These are phyloP conservation scores for Pyrrhoderma noxium DNA, from an alignment of 1,284 basidiomycete species.

Conservation along the genomic window DNA sequence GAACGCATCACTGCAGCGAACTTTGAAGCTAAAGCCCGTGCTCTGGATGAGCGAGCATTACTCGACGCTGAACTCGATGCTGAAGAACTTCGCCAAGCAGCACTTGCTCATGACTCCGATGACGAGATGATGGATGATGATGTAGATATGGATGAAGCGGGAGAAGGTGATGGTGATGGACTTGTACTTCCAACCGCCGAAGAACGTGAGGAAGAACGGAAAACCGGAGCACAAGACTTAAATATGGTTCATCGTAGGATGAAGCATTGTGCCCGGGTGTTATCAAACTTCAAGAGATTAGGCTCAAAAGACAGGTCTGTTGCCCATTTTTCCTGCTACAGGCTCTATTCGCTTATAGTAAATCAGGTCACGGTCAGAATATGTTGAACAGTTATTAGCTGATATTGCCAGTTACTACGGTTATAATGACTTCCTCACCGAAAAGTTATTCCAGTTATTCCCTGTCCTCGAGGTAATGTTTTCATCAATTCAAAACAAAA, in stretches of 20 bases:
- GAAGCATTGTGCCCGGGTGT: slow-evolving; percentile 78
- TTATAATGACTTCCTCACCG: slow-evolving; percentile 93
- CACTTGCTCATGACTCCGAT: slow-evolving; percentile 26
- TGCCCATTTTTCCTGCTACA: slow-evolving; percentile 2
- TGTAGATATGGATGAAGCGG: slow-evolving; percentile 50
- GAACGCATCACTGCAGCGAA: slow-evolving; percentile 63
- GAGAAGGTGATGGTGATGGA: slow-evolving; percentile 48
- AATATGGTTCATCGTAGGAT: slow-evolving; percentile 84
- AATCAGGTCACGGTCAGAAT: slow-evolving; percentile 77
- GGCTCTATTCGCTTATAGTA: slow-evolving; percentile 3
- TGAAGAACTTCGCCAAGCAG: slow-evolving; percentile 59
- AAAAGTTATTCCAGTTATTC: slow-evolving; percentile 94
- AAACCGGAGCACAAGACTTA: slow-evolving; percentile 67
- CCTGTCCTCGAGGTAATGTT: slow-evolving; percentile 75
- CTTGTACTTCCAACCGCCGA: slow-evolving; percentile 77
- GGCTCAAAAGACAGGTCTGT: slow-evolving; percentile 62
- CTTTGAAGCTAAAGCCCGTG: slow-evolving; percentile 69
- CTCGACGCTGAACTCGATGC: slow-evolving; percentile 62
- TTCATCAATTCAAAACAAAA: slow-evolving; percentile 14
- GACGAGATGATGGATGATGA: slow-evolving; percentile 42
- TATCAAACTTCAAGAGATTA: slow-evolving; percentile 68
- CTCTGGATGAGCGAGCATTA: slow-evolving; percentile 58
- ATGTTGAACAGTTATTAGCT: slow-evolving; percentile 79
- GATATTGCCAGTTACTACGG: slow-evolving; percentile 96
- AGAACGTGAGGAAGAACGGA: slow-evolving; percentile 76